Evolutionary conservation across 2,329 filamentous ascomycete genomes (phyloP), one percentile per base, ranked within the genome.

Genomic region (Ophiocordyceps sinensis): DNA sequence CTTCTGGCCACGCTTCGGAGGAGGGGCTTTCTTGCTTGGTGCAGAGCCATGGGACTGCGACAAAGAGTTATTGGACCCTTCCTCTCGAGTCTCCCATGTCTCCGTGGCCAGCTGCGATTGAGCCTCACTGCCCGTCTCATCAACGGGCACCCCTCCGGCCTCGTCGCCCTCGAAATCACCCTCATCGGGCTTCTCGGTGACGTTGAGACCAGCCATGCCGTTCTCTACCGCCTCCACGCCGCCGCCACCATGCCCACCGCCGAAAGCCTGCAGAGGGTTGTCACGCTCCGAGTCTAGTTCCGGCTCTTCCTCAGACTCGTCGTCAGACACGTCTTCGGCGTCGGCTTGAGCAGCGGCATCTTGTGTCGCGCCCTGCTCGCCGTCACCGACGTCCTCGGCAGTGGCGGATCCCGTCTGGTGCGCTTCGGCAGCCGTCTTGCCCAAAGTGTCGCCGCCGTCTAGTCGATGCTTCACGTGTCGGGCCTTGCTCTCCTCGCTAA

Each of bases 401-500:
- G 58, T 51, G 15, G 55, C 52, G 12, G 32, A 8, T 3, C 28
- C 21, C 23, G 23, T 28, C 8, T 19, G 10, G 28, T 8, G n/a
- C n/a, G 12, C 45, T 17, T 43, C 13, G 5, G 47, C 36, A 8
- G 42, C 47, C 15, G 32, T n/a, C 15, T 15, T 17, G 32, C 17
- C 15, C 13, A 17, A 5, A 35, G 32, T 15, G 17, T 55, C 49
- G 8, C 48, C 51, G 19, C 58, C 56, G 8, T 56, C 50, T 14
- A 65, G 41, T 7, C 60, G 55, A 43, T 93, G 82, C 57, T 85
- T 89, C 35, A 79, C 70, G 58, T 95, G 88, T 43, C 77, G 82
- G 4, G 70, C 73, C 57, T 86, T 84, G 61, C 87, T 94, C 52
- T 88, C 83, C 42, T 93, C 84, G 52, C 85, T 94, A 40, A 96